Base-by-base conservation (phyloP, 2,329 filamentous ascomycete species). In the Exophiala spinifera region DNA sequence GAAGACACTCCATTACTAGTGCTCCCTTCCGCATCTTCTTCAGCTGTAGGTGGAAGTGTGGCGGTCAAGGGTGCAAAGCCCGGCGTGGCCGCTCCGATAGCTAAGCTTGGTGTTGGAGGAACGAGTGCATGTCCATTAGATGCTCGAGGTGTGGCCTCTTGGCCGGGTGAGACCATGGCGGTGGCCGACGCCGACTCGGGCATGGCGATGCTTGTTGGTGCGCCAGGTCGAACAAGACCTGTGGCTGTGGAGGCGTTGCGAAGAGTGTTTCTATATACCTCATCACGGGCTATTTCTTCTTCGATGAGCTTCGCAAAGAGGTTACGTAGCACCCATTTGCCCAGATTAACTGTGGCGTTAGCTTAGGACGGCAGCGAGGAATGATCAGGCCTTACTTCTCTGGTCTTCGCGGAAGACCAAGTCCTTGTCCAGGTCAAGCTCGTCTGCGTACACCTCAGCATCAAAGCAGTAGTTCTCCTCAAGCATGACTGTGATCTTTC, bases 391-490 rank as follows among this genome's bases (percentile, higher is more conserved):
- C 85, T 67, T 80, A 92, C 89, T 95, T 74, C 94, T 84, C 73
- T 97, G 92, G 64, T 99, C 94, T 64, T 97, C 92, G 53, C 87
- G 80, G 66, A 96, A 96, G 11, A 91, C 86, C 15, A 88, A 77
- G n/a, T 82, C 76, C 59, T 90, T 86, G 10, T 87, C 81, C 51
- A 92, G 64, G 37, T 85, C 78, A 33, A 95, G 75, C 71, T 97
- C 91, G 68, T 99, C 94, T 1, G 91, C 92, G 69, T 99, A 99
- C 71, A 96, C 88, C 67, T 99, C 94, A 14, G 91, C 94, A 71
- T 99, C 94, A 64, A 99, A 99, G 69, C 91, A 96, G 63, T 95
- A 95, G 66, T 94, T 95, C 37, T 91, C 89, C 67, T 99, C 94
- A 15, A 99, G 72, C 15, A 95, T 86, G 2, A 96, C 92, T 1